Conservation (phyloP, 306 rosid species). For the Pyrus bretschneideri region DNA sequence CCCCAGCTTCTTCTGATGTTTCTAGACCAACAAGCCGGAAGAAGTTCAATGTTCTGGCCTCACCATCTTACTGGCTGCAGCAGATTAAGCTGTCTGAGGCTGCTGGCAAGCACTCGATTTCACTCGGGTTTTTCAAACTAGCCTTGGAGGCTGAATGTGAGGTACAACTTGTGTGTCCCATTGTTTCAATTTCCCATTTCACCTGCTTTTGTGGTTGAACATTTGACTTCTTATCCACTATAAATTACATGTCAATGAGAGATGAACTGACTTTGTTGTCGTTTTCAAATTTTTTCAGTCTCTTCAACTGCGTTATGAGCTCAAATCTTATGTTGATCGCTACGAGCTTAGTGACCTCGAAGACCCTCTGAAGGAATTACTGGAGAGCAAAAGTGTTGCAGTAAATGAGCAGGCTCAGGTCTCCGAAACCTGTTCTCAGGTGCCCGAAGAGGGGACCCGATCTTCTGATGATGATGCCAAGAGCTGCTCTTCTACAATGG, state of each 20-base stretch:
- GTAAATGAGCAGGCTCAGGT: slow-evolving; percentile 54
- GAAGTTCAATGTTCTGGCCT: slow-evolving; percentile 55
- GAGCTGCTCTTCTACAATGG: slow-evolving; percentile 42
- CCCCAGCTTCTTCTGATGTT: slow-evolving; percentile 66
- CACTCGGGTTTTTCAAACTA: slow-evolving; percentile 80
- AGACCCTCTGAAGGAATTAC: slow-evolving; percentile 46
- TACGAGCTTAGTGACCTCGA: slow-evolving; percentile 43
- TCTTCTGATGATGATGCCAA: slow-evolving; percentile 73
- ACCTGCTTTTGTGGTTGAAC: background rate
- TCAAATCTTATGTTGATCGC: slow-evolving; percentile 47
- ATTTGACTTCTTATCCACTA: background rate
- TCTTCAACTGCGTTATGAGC: slow-evolving; percentile 64
- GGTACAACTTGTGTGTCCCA: slow-evolving; percentile 28
- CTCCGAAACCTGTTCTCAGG: slow-evolving; percentile 58
- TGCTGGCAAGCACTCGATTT: slow-evolving; percentile 62
- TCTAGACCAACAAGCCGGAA: slow-evolving; percentile 38
- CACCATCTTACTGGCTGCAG: slow-evolving; percentile 73
- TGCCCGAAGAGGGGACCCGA: slow-evolving; percentile 51
- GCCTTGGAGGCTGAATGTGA: slow-evolving; percentile 82
- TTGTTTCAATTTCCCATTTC: background rate
- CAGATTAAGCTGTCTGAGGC: slow-evolving; percentile 87
- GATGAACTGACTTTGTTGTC: background rate
- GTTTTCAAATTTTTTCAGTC: slow-evolving; percentile 30
- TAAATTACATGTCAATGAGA: background rate
- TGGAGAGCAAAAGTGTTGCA: slow-evolving; percentile 36